phyloP scores from a whole-genome alignment of 129 eudicot species.

The Sambucus nigra region DNA sequence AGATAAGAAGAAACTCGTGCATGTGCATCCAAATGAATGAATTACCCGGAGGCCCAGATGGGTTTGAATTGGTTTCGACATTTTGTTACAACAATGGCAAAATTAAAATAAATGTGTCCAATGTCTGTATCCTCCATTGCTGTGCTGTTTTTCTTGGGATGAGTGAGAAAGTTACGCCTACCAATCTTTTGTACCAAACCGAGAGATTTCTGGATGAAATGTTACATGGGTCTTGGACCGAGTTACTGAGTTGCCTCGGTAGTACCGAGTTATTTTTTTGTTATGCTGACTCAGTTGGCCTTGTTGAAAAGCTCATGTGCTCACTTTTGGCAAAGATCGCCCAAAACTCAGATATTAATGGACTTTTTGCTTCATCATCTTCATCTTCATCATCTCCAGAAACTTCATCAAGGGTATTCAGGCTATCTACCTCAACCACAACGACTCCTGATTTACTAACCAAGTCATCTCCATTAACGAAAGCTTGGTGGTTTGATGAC shows the following conservation, averaged over 20 bases:
- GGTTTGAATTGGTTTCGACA: constrained; percentile 65
- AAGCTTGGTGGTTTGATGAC: constrained; percentile 82
- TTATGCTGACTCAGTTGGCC: constrained; percentile 60
- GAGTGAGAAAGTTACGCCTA: constrained; percentile 34
- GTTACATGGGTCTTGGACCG: constrained; percentile 54
- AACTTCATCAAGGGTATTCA: constrained; percentile 3
- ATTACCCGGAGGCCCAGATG: constrained; percentile 81
- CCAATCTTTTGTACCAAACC: constrained; percentile 50
- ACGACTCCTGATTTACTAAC: constrained; percentile 11
- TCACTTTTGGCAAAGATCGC: constrained; percentile 57
- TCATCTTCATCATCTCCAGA: constrained; percentile 56
- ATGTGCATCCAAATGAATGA: constrained; percentile 42
- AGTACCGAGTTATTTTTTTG: constrained; percentile 40
- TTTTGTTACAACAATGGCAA: constrained; percentile 69
- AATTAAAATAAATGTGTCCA: constrained; percentile 35
- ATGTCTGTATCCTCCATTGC: constrained; percentile 56
- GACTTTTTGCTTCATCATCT: constrained; percentile 31
- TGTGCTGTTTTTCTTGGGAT: constrained; percentile 60
- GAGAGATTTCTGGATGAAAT: constrained; percentile 42
- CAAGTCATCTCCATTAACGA: constrained; percentile 18
- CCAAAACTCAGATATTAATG: constrained; percentile 37
- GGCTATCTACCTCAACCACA: constrained; percentile 11
- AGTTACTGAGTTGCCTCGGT: constrained; percentile 37
- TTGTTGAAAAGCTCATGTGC: constrained; percentile 42
- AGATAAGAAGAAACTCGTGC: constrained; percentile 38